Conservation (phyloP, 139 green algal genomes). For the Deuterostichococcus epilithicus region DNA sequence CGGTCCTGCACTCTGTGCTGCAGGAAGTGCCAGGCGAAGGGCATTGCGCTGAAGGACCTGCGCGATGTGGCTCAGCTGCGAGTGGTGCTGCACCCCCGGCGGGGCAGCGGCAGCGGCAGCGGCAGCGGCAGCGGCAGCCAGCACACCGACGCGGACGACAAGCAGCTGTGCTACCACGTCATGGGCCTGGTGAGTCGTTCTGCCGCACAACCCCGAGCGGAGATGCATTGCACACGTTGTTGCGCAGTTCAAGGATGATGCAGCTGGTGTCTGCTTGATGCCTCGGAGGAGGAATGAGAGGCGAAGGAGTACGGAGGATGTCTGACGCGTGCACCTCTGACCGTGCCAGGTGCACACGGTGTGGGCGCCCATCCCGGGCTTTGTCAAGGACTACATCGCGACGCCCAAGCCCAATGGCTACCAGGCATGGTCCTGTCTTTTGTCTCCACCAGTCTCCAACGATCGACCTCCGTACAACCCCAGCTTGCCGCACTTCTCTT, state of each 20-base stretch:
- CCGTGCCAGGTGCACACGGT: conserved; percentile 53
- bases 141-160: not conserved
- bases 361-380: conserved; percentile 75
- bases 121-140: not conserved
- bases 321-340: too few relatives aligned
- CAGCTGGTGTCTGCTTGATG: too few relatives aligned
- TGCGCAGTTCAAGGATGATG: too few relatives aligned
- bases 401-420: conserved; percentile 84
- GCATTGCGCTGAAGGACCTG: conserved; percentile 34
- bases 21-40: conserved; percentile 8
- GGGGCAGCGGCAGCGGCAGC: not conserved
- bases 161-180: conserved; percentile 42
- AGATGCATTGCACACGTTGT: conserved; percentile 36
- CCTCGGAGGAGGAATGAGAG: too few relatives aligned
- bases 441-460: too few relatives aligned
- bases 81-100: conserved; percentile 34
- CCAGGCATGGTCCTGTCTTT: conserved; percentile 24
- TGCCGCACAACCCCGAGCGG: not conserved
- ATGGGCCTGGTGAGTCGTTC: conserved; percentile 33
- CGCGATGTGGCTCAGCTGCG: conserved; percentile 67
- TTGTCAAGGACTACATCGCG: conserved; percentile 83
- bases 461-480: too few relatives aligned
- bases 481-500: too few relatives aligned
- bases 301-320: too few relatives aligned
- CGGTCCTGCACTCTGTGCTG: not conserved